Base-by-base conservation (phyloP, 2,329 filamentous ascomycete species). In the Trichoderma endophyticum region DNA sequence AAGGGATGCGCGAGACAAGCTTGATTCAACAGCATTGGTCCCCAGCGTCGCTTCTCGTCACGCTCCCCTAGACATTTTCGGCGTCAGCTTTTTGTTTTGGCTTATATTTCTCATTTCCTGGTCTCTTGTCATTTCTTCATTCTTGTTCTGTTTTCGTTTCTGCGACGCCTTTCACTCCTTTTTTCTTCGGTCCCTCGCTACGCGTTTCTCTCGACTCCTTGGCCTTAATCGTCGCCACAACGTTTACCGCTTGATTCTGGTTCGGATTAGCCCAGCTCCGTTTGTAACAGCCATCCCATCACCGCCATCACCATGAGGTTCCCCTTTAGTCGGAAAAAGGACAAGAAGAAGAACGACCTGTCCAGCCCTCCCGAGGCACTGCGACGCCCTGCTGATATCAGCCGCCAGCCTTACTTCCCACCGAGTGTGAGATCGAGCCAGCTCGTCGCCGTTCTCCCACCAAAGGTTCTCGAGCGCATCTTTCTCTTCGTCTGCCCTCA, bases 401-500 rank as follows among this genome's bases (percentile, higher is more conserved):
- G 26, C 28, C 26, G 57, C 28, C 75, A 76, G 32, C 73, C 77
- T 21, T 77, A 75, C 66, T 81, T 79, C 72, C 80, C 80, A 70
- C 83, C 84, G 9, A 84, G 82, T 6, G 75, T 76, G 28, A 75
- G 78, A 32, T 87, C 86, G 7, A 82, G 84, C 15, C 77, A 77
- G 15, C 74, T 82, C 48, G 84, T 90, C 63, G 82, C 83, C 54
- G 81, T 82, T 67, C 86, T 98, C 12, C 92, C 94, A 11, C 82
- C 86, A 30, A 83, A 87, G n/a, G 85, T 97, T 34, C 86, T 98
- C 72, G 86, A 89, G 75, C 89, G 88, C 79, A 95, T 98, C 79
- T 95, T 98, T 80, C 83, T 87, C 77, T 90, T 90, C 75, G 90
- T 98, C 71, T 98, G 95, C 77, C 95, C 95, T 8, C 95, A 98